phyloP scores from a whole-genome alignment of 257 asterid genomes.

The Solanum megistacrolobum region DNA sequence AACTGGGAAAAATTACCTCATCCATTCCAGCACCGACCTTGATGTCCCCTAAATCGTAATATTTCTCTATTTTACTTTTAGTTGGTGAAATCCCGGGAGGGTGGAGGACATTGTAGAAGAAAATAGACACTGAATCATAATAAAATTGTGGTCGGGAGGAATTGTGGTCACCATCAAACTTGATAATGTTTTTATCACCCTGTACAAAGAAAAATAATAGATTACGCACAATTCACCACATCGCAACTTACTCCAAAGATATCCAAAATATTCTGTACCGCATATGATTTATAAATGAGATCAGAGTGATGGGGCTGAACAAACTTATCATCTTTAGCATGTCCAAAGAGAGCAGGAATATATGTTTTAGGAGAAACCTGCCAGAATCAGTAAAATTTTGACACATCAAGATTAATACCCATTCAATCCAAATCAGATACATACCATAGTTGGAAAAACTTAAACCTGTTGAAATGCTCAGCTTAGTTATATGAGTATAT shows the following conservation, averaged over 20 bases:
- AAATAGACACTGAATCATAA: conserved; percentile 81
- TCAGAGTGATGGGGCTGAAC: conserved; percentile 80
- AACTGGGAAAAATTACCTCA: conserved; percentile 48
- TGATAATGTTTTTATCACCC: conserved; percentile 93
- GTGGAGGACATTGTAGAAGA: conserved; percentile 80
- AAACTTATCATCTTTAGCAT: conserved; percentile 88
- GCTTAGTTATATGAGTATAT: not conserved
- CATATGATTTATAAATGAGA: conserved; percentile 62
- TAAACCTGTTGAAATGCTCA: not conserved
- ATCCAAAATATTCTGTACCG: conserved; percentile 28
- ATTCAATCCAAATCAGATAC: not conserved
- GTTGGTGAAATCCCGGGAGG: conserved; percentile 67
- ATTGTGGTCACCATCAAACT: conserved; percentile 97
- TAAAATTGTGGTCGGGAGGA: conserved; percentile 91
- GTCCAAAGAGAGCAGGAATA: conserved; percentile 93
- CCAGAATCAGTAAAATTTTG: conserved; percentile 6
- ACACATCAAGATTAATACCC: conserved; percentile 4
- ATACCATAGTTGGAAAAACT: not conserved
- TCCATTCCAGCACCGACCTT: conserved; percentile 47
- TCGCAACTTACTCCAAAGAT: not conserved
- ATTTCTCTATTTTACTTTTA: conserved; percentile 50
- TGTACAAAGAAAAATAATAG: conserved; percentile 27
- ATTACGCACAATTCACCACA: not conserved
- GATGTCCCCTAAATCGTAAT: conserved; percentile 62
- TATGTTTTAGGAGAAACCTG: conserved; percentile 87